A percentile compares a stretch with the other conserved stretches of the same genome.
These are phyloP conservation scores for Tephrocybe sp. DNA, from an alignment of 768 basidiomycete genomes.

Conservation along the genomic window DNA sequence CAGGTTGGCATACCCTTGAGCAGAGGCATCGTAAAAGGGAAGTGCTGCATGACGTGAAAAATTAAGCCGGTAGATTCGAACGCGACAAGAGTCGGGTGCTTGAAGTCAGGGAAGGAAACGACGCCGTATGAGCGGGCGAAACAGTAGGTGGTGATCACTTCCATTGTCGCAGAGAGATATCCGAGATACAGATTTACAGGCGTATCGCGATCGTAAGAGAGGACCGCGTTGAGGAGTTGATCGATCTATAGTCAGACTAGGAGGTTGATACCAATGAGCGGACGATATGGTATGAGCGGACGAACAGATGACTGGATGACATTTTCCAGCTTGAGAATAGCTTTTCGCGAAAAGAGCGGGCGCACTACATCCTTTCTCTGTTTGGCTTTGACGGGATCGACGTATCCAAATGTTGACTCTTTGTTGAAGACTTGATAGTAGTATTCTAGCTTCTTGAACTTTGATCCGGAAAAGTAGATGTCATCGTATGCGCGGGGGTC, in stretches of 20 bases:
- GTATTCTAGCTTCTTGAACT: constrained; percentile 1
- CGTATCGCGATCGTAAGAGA: neutral
- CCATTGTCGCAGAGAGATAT: constrained; percentile 19
- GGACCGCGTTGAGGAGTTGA: neutral
- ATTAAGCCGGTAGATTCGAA: neutral
- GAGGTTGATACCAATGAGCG: too few relatives aligned
- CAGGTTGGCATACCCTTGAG: neutral
- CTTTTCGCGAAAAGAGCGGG: constrained; percentile 10
- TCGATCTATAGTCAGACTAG: too few relatives aligned
- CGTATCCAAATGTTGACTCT: constrained; percentile 3
- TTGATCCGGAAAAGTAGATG: constrained; percentile 4
- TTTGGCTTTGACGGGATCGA: constrained; percentile 4
- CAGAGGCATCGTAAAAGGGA: constrained; percentile 7
- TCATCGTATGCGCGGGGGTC: neutral
- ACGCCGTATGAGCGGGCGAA: constrained; percentile 19
- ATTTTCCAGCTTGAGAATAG: constrained; percentile 7
- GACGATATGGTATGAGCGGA: neutral
- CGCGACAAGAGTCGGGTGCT: constrained; percentile 15
- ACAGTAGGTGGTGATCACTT: constrained; percentile 21
- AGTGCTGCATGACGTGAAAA: constrained; percentile 4
- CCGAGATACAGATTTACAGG: constrained; percentile 21
- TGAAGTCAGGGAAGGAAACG: constrained; percentile 28
- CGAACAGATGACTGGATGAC: constrained; percentile 10
- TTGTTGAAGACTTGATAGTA: constrained; percentile 6
- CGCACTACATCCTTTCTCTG: constrained; percentile 5